Evolutionary conservation across 2,329 filamentous ascomycete genomes (phyloP).

Genomic region (Botrytis byssoidea): DNA sequence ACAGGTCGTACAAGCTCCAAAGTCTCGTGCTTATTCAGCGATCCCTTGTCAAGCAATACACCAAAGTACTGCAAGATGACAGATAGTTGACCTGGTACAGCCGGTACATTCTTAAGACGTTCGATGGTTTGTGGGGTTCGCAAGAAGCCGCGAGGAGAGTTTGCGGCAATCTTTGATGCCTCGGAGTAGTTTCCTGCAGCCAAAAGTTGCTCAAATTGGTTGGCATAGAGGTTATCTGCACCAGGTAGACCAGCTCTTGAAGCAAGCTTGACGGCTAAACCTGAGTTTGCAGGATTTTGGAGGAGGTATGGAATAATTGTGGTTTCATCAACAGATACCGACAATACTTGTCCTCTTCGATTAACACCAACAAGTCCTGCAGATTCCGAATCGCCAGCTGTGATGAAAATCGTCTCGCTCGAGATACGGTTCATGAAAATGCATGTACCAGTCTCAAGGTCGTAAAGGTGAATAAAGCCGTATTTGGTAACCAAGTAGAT

Average conservation of each 20-base stretch:
- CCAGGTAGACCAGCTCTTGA: conserved; percentile 91
- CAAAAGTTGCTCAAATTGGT: conserved; percentile 89
- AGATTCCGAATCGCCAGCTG: conserved; percentile 77
- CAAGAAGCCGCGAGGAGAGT: conserved; percentile 92
- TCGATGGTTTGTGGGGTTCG: conserved; percentile 94
- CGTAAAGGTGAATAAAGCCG: conserved; percentile 97
- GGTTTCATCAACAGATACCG: conserved; percentile 88
- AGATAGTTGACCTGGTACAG: conserved; percentile 82
- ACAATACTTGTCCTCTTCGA: conserved; percentile 93
- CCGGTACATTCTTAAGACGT: conserved; percentile 84
- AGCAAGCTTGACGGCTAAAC: conserved; percentile 93
- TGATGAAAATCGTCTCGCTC: conserved; percentile 98
- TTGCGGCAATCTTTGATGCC: conserved; percentile 93
- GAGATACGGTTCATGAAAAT: conserved; percentile 99
- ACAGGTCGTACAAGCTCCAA: conserved; percentile 92
- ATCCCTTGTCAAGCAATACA: conserved; percentile 92
- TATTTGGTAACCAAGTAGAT: conserved; percentile 98
- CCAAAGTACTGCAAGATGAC: conserved; percentile 97
- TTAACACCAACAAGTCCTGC: conserved; percentile 93
- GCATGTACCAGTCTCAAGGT: conserved; percentile 89
- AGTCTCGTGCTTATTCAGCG: conserved; percentile 88
- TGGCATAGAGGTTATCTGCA: conserved; percentile 87
- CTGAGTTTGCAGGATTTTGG: conserved; percentile 91
- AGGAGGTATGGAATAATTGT: conserved; percentile 92
- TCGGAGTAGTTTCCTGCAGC: conserved; percentile 76